Evolutionary conservation across 75 land plant species (phyloP).

Genomic region (Selaginella tamariscina): DNA sequence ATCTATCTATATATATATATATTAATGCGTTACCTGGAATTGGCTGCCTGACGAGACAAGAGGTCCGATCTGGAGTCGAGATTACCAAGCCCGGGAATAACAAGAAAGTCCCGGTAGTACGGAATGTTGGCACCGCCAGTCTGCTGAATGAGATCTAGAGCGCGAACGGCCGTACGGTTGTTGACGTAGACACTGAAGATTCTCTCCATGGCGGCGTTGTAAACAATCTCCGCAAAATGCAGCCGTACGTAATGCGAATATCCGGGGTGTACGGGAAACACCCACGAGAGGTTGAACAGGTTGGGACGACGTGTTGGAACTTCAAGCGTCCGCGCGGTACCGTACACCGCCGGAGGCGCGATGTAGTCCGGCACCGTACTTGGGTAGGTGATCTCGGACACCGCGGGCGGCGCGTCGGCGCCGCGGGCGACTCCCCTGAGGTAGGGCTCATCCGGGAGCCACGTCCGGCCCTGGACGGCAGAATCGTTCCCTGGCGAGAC

Average conservation of each 20-base stretch:
- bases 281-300: conserved; percentile 65
- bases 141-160: conserved; percentile 34
- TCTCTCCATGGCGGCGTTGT: conserved; percentile 22
- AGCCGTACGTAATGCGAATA: conserved; percentile 45
- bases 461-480: conserved; percentile 32
- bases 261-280: conserved; percentile 36
- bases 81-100: conserved; percentile 19
- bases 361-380: conserved; percentile 26
- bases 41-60: neutral
- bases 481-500: conserved; percentile 49
- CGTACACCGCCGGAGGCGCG: conserved; percentile 62
- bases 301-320: conserved; percentile 15
- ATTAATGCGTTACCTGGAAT: too few species aligned
- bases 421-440: conserved; percentile 5
- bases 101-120: neutral
- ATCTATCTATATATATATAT: too few species aligned
- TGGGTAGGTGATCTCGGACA: conserved; percentile 12
- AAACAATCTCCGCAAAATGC: conserved; percentile 62
- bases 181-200: conserved; percentile 52
- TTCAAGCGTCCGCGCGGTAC: conserved; percentile 45
- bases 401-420: neutral
- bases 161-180: conserved; percentile 23
- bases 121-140: conserved; percentile 8
- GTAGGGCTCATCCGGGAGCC: conserved; percentile 39
- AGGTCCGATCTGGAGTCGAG: conserved; percentile 61